Conservation (phyloP, 441 rosid species). For the Erodium moschatum region DNA sequence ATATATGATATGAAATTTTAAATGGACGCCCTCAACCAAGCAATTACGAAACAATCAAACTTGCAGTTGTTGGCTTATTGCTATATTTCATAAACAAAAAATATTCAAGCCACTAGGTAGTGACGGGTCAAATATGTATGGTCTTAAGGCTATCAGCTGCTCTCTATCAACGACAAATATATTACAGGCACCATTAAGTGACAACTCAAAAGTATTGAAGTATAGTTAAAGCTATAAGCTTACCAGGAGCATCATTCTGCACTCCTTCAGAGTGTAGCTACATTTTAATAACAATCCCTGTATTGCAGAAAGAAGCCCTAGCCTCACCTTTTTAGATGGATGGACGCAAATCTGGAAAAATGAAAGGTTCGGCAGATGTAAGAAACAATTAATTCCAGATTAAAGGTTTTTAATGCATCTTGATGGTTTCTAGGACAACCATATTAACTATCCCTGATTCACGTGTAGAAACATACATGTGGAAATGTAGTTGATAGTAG, state of each 20-base stretch:
- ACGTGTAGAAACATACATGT: conserved; percentile 41
- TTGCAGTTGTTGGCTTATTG: not conserved
- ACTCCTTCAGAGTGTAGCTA: conserved; percentile 47
- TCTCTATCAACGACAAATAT: not conserved
- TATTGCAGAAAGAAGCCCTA: conserved; percentile 63
- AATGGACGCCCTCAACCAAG: not conserved
- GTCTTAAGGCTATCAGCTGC: not conserved
- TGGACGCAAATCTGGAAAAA: conserved; percentile 64
- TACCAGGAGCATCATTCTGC: conserved; percentile 79
- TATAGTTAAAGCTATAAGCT: conserved; percentile 21
- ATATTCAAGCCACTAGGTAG: not conserved
- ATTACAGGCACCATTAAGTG: not conserved
- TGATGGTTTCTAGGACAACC: conserved; percentile 3
- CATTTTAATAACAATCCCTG: conserved; percentile 60
- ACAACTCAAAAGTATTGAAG: conserved; percentile 8
- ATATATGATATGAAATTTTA: conserved; percentile 7
- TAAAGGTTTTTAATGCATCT: conserved; percentile 1
- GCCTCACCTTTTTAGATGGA: conserved; percentile 58
- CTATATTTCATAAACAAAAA: not conserved
- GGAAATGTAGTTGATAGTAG: conserved; percentile 68
- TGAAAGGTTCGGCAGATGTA: conserved; percentile 13
- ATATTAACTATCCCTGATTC: conserved; percentile 20
- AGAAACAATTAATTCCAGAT: not conserved
- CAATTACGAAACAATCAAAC: not conserved
- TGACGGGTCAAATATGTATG: not conserved